Evolutionary conservation across 2,329 filamentous ascomycete species (phyloP), one percentile per base, ranked within the genome.

Genomic region (Monilinia fructicola): DNA sequence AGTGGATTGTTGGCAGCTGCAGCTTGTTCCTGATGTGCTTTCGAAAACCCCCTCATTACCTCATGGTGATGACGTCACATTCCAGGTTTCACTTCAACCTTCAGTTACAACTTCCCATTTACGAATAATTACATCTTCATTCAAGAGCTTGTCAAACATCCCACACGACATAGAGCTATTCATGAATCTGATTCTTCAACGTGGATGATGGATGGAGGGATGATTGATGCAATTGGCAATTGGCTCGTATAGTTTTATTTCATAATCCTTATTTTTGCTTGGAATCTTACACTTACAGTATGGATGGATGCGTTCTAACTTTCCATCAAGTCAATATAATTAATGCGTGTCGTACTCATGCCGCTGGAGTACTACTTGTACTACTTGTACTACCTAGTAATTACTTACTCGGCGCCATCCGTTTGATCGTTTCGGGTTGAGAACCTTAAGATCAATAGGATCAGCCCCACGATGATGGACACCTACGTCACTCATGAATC

Each of bases 11-110:
- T 60, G 65, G 50, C 54, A 68, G 54, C 56, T 64, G 46, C 48
- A 66, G 67, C 63, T 59, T 62, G 69, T 73, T 70, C 71, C 72
- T 74, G 68, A 69, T 65, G 68, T 67, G 69, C 54, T 67, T 69
- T 66, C 53, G 31, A 38, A 35, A 38, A 35, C 59, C 64, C 65
- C 31, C 31, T 35, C 38, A 40, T 14, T 14, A 40, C 14, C 63
- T 52, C 63, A 60, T 65, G 42, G 3, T 26, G 35, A 65, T 65
- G 63, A 65, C 31, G 63, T 65, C 54, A 65, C n/a, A 35, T 42
- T 59, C 23, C 63, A 53, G 23, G 54, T 46, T 52, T 65, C 54
- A 52, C 26, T 52, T 40, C 21, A 26, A 65, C 35, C 23, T n/a
- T n/a, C 42, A 46, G 12, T 46, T 21, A 35, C 31, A 35, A 35